Evolutionary conservation across 352 stramenopile genomes (phyloP), one percentile per base, ranked within the genome.

Genomic region (Globisporangium perplexum): DNA sequence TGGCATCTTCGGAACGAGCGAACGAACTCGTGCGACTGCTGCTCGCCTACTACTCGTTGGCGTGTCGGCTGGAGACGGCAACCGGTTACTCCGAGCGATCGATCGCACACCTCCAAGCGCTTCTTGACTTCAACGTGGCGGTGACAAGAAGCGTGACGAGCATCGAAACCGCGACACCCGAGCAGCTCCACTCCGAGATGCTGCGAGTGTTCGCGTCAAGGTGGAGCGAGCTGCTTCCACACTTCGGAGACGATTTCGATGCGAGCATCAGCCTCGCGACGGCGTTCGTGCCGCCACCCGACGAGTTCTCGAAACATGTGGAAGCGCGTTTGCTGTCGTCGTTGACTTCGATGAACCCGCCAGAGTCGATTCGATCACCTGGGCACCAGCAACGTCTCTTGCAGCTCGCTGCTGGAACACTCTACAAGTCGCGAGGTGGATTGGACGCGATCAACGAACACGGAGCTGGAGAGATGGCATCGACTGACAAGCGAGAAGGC

Each of bases 71-170:
- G 30, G 82, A 95, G 54, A 46, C 58, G 18, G 74, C 72, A 24
- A 66, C 72, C 6, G 84, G 82, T 0, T 87, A 83, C 55, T 44
- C 62, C 0, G 84, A 95, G 49, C 74, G 81, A 18, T 69, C 74
- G 4, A 66, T 95, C 15, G 61, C 74, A n/a, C 74, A 88, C 15
- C 30, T 83, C 3, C 80, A 92, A 67, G 83, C 82, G 18, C 41
- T 92, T 24, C 41, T 88, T 26, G 72, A 69, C 47, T 77, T 90
- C 42, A 83, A 70, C 28, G 20, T 70, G 22, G 66, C 8, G 24
- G 17, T 7, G 12, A 8, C 7, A 48, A 42, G 17, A 36, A 42
- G 22, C 15, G 53, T 1, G 6, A 20, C n/a, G 24, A 28, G n/a
- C 12, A 33, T 59, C n/a, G 33, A 14, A 4, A 17, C 11, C 6